These are phyloP conservation scores for Beta macrorhiza DNA, from an alignment of 179 eudicot genomes.

Conservation along the genomic window DNA sequence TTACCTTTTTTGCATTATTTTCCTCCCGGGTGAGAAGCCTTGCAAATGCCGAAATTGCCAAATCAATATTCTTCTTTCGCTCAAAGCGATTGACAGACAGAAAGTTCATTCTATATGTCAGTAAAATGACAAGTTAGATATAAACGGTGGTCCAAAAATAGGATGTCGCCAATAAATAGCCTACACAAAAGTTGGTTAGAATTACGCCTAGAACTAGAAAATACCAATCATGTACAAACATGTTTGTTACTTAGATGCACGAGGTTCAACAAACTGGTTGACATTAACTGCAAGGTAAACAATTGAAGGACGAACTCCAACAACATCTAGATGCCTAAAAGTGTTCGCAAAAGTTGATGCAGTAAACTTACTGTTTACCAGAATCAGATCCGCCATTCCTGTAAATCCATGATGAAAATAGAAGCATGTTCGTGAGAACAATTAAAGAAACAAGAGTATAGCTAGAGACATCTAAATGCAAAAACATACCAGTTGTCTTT, in stretches of 20 bases:
- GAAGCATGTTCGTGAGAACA: not conserved
- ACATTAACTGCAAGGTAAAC: slow-evolving; percentile 91
- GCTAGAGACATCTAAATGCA: slow-evolving; percentile 9
- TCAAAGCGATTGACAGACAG: slow-evolving; percentile 94
- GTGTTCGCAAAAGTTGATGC: slow-evolving; percentile 88
- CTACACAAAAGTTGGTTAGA: not conserved
- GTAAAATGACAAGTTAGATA: slow-evolving; percentile 9
- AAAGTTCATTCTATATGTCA: slow-evolving; percentile 55
- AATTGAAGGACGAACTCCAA: slow-evolving; percentile 72
- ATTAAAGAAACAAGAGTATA: slow-evolving; percentile 1
- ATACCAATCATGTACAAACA: slow-evolving; percentile 37
- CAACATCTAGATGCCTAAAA: slow-evolving; percentile 60
- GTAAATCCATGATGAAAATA: slow-evolving; percentile 24
- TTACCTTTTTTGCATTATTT: slow-evolving; percentile 29
- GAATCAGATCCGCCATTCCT: slow-evolving; percentile 92
- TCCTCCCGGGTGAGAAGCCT: slow-evolving; percentile 51
- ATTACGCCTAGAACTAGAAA: slow-evolving; percentile 39
- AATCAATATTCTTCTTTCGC: slow-evolving; percentile 83
- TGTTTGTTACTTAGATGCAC: slow-evolving; percentile 61
- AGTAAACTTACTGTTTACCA: slow-evolving; percentile 91
- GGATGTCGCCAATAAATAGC: not conserved
- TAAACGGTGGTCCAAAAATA: not conserved
- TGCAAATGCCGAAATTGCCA: slow-evolving; percentile 88
- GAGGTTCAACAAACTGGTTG: slow-evolving; percentile 64
- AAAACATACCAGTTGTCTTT: slow-evolving; percentile 70